Base-by-base conservation (phyloP, 805 yeast genomes). In the Kodamaea nitidulidarum region DNA sequence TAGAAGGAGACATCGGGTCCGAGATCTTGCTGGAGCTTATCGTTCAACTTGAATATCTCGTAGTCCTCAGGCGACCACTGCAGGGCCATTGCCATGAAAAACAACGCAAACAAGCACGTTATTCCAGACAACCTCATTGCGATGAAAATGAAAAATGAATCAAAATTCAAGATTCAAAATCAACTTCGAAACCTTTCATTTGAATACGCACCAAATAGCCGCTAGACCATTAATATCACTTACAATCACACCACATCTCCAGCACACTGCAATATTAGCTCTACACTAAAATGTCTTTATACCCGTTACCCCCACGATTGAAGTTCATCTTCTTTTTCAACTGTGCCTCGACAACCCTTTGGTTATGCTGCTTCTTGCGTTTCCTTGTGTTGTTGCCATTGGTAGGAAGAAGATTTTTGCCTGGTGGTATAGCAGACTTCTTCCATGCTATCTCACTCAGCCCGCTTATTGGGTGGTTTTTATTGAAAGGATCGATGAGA, bases 1-100 rank as follows among this genome's bases (percentile, higher is more conserved):
- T 88, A 88, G 56, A 88, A 82, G 28, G 83, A 71, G 27, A 73
- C 65, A 15, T 73, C 76, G 15, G 58, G 48, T 3, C 93, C 90
- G 38, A 85, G 67, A 47, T 82, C 88, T 32, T 66, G 57, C 36
- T 71, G 71, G 30, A 90, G 58, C 34, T 78, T 81, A 39, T 81
- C 80, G 41, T 80, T 81, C 39, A 87, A 67, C 39, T 74, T 70
- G 65, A 91, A 88, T 40, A 91, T 80, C 62, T 90, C 96, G 24
- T 83, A 70, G 59, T 91, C 97, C 40, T 76, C 79, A 0, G 80
- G 65, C 2, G 79, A 55, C 78, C 88, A 84, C 25, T 49, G 42
- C 9, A 30, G 32, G 32, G 32, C 32, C 21, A 66, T 51, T 4
- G 72, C 75, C 7, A 48, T 57, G 8, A 60, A 48, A 1, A 62